These are phyloP conservation scores for Flaveria sonorensis DNA, from an alignment of 129 eudicot species.

Conservation along the genomic window DNA sequence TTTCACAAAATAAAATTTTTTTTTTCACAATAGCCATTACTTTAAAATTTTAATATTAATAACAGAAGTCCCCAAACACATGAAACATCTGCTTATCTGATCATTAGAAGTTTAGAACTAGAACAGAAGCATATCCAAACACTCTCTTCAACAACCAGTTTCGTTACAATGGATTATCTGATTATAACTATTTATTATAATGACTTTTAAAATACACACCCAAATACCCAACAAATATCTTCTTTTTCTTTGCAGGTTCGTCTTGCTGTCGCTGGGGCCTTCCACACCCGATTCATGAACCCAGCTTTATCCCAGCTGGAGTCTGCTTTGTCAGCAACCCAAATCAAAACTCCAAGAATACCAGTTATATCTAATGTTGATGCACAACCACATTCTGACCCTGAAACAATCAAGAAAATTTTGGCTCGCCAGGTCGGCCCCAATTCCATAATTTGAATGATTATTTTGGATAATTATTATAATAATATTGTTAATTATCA, in stretches of 20 bases:
- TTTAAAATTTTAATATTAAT: too few relatives aligned
- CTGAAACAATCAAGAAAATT: slow-evolving; percentile 81
- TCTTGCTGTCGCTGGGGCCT: slow-evolving; percentile 94
- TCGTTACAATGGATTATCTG: neutral
- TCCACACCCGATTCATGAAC: slow-evolving; percentile 87
- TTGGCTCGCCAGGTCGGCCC: slow-evolving; percentile 78
- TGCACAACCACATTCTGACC: slow-evolving; percentile 95
- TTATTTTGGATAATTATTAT: too few relatives aligned
- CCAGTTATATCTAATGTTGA: slow-evolving; percentile 96
- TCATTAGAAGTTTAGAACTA: neutral
- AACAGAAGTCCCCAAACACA: neutral
- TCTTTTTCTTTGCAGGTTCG: slow-evolving; percentile 59
- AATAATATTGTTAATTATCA: neutral
- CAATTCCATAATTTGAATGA: neutral
- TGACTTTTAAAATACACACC: neutral
- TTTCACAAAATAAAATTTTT: neutral
- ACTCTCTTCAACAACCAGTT: too few relatives aligned
- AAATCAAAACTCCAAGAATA: slow-evolving; percentile 70
- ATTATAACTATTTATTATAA: neutral
- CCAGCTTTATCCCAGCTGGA: slow-evolving; percentile 94
- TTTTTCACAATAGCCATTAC: too few relatives aligned
- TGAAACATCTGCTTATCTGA: neutral
- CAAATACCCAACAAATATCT: neutral
- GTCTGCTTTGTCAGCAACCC: slow-evolving; percentile 87
- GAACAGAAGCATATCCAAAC: neutral